phyloP scores from a whole-genome alignment of 2,329 filamentous ascomycete genomes.

The Apiospora koreana region DNA sequence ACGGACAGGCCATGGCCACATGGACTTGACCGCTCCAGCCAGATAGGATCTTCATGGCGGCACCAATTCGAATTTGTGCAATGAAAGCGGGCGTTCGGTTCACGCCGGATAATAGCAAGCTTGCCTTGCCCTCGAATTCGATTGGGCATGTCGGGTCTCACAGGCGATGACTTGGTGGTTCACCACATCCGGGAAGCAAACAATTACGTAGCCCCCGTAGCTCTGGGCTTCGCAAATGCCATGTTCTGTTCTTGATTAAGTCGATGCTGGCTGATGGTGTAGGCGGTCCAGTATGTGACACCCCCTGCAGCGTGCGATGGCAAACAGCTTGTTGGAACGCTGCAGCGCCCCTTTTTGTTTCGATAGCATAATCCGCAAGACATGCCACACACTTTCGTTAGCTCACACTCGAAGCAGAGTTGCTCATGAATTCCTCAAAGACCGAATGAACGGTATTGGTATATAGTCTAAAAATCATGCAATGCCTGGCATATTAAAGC shows the following conservation, averaged over 20 bases:
- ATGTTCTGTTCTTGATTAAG: neutral
- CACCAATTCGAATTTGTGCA: neutral
- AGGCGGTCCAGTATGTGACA: neutral
- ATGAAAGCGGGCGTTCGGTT: neutral
- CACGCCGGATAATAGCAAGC: neutral
- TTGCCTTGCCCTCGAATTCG: neutral
- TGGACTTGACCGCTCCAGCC: neutral
- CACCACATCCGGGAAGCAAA: neutral
- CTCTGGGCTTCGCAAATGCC: neutral
- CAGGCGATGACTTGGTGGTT: neutral
- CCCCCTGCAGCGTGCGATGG: neutral
- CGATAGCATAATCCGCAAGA: neutral
- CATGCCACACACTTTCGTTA: neutral
- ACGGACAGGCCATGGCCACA: neutral
- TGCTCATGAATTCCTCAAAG: neutral
- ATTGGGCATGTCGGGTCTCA: neutral
- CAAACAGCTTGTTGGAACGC: neutral
- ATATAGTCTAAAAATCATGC: neutral
- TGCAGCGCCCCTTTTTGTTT: neutral
- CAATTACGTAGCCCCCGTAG: neutral
- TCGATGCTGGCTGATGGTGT: neutral
- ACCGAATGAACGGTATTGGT: neutral
- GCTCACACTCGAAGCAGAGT: neutral
- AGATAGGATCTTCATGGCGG: neutral
- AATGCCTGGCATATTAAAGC: neutral